Base-by-base conservation (phyloP, 2,329 filamentous ascomycete species). In the Neocatenulostroma microsporum region DNA sequence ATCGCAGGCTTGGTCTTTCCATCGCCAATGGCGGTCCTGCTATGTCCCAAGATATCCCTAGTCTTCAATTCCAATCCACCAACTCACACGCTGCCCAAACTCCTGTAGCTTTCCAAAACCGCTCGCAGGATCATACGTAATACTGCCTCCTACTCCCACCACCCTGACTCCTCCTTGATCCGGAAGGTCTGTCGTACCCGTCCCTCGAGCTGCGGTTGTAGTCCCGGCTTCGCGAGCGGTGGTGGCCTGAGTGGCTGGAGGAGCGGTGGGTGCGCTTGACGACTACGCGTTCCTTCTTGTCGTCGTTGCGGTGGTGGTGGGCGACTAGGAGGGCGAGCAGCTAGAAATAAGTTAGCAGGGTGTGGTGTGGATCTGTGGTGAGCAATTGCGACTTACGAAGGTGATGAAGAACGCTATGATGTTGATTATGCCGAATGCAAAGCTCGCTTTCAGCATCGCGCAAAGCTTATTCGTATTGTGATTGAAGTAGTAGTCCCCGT, bases 381-480 rank as follows among this genome's bases (percentile, higher is more conserved):
- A 26, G 5, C 15, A 14, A 15, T 4, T 28, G 15, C 7, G 20
- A 55, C 67, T 64, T 61, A 89, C 63, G 34, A 77, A 74, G 3
- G 85, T 91, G 55, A 82, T 68, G 59, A 82, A 80, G 65, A 94
- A 94, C 58, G 88, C 80, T 46, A 91, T 67, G 48, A 70, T 68
- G 60, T 91, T 84, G 73, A 95, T 93, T 60, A 96, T 95, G 32
- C 76, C 86, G 49, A 95, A 80, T 3, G 86, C 89, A 64, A 86
- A 96, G 48, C 71, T 74, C 1, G 88, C 82, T 74, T 95, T 96
- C 55, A 94, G 76, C 85, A 95, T 91, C 33, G 82, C 76, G 64
- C 89, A 96, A 4, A 78, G 76, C 70, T 89, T 89, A 62, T 84
- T 72, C 24, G 79, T 61, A 36, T 72, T 69, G 20, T 50, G 29